phyloP scores from a whole-genome alignment of 257 asterid genomes.

The Solanum paucissectum region DNA sequence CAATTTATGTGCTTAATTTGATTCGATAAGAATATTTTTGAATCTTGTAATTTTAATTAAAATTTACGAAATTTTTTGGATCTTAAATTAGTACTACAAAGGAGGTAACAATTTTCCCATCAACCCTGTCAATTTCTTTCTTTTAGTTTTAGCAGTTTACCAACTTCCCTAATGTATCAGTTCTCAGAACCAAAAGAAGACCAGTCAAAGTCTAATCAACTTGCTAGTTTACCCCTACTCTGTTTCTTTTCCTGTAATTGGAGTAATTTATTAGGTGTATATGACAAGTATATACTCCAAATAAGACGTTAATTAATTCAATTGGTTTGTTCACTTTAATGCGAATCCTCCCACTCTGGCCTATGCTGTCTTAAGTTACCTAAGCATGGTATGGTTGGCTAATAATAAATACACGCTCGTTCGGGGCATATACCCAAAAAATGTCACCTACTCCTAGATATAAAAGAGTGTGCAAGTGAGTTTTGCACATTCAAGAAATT shows the following conservation, averaged over 20 bases:
- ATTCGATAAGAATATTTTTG: not conserved
- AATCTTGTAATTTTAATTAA: not conserved
- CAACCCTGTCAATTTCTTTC: not conserved
- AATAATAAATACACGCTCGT: not conserved
- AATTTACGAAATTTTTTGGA: too few relatives aligned
- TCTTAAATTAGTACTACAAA: not conserved
- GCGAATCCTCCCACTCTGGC: constrained; percentile 2
- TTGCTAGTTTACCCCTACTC: not conserved
- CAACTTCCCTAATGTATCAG: not conserved
- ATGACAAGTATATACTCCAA: not conserved
- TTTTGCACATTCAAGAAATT: not conserved
- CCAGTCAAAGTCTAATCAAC: constrained; percentile 5
- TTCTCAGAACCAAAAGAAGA: constrained; percentile 10
- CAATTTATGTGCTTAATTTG: too few relatives aligned
- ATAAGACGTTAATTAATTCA: not conserved
- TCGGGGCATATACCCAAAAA: not conserved
- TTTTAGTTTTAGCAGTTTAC: not conserved
- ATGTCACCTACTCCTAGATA: not conserved
- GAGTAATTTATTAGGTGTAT: not conserved
- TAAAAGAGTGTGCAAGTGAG: not conserved
- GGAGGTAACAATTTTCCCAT: not conserved
- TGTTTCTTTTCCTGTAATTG: not conserved
- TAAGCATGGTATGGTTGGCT: constrained; percentile 3
- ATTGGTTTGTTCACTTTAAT: not conserved
- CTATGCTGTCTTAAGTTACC: not conserved